A percentile compares a stretch with the other conserved stretches of the same genome.
These are phyloP conservation scores for Aspergillus fischeri DNA, from an alignment of 2,329 filamentous ascomycete species.

Conservation along the genomic window DNA sequence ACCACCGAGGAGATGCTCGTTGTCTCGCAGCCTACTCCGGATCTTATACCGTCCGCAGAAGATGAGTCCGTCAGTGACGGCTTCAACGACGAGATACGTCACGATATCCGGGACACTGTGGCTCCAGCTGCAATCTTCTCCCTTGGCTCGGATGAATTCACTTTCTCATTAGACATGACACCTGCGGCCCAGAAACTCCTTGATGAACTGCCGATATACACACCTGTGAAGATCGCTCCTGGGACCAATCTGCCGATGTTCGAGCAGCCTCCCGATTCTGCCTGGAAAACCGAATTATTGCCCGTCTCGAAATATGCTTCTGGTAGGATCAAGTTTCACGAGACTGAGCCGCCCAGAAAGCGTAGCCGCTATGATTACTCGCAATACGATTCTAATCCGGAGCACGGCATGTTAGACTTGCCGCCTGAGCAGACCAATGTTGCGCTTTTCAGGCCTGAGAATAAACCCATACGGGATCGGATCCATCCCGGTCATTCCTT, in stretches of 20 bases:
- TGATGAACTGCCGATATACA: constrained; percentile 76
- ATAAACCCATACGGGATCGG: constrained; percentile 83
- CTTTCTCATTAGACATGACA: constrained; percentile 72
- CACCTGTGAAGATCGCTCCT: constrained; percentile 54
- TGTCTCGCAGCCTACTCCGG: constrained; percentile 57
- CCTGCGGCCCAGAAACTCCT: constrained; percentile 72
- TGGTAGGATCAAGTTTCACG: constrained; percentile 68
- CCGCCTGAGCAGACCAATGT: constrained; percentile 70
- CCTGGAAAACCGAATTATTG: constrained; percentile 72
- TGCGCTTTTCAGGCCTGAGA: constrained; percentile 83
- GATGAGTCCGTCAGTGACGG: constrained; percentile 53
- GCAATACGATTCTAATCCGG: constrained; percentile 65
- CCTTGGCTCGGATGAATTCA: constrained; percentile 74
- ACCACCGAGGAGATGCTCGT: constrained; percentile 27
- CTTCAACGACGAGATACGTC: constrained; percentile 42
- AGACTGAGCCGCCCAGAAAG: constrained; percentile 65
- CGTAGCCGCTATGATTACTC: constrained; percentile 78
- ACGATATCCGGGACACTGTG: constrained; percentile 41
- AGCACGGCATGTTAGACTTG: constrained; percentile 49
- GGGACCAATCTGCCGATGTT: constrained; percentile 55
- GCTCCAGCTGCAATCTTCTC: constrained; percentile 78
- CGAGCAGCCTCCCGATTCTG: constrained; percentile 63
- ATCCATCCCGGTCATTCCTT: constrained; percentile 91
- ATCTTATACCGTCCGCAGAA: constrained; percentile 62
- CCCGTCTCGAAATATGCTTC: constrained; percentile 84